Conservation (phyloP, 2,329 filamentous ascomycete species). For the Trichoderma citrinoviride region DNA sequence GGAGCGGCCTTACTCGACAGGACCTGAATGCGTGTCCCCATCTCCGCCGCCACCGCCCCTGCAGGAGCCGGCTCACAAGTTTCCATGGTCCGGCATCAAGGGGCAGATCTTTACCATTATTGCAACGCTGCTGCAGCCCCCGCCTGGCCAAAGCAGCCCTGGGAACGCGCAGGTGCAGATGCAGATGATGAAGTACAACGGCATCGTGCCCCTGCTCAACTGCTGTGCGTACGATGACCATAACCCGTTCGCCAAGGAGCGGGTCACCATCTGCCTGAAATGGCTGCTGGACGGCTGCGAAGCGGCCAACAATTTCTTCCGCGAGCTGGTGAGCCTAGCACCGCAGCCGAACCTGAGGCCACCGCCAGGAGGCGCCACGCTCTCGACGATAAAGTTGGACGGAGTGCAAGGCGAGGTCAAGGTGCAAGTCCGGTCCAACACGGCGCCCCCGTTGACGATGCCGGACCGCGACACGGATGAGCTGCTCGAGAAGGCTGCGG, state of each 20-base stretch:
- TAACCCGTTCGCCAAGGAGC: slow-evolving; percentile 91
- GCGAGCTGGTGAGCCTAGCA: slow-evolving; percentile 55
- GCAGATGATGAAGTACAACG: slow-evolving; percentile 80
- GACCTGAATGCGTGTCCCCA: slow-evolving; percentile 30
- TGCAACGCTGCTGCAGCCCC: slow-evolving; percentile 84
- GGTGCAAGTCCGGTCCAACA: slow-evolving; percentile 48
- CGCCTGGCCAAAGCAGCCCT: slow-evolving; percentile 56
- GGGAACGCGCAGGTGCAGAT: slow-evolving; percentile 76
- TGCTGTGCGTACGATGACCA: slow-evolving; percentile 90
- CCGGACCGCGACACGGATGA: slow-evolving; percentile 31
- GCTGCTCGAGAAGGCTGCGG: slow-evolving; percentile 44
- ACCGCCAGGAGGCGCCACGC: slow-evolving; percentile 36
- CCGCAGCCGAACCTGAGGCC: slow-evolving; percentile 41
- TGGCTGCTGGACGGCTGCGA: slow-evolving; percentile 74
- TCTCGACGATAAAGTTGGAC: slow-evolving; percentile 51
- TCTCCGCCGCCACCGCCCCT: slow-evolving; percentile 46
- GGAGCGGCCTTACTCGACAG: slow-evolving; percentile 60
- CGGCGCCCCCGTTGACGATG: slow-evolving; percentile 27
- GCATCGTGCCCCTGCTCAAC: slow-evolving; percentile 82
- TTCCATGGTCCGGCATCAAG: slow-evolving; percentile 74
- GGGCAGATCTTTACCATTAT: slow-evolving; percentile 89
- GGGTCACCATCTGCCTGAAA: slow-evolving; percentile 84
- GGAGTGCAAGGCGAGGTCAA: slow-evolving; percentile 57
- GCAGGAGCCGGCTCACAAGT: slow-evolving; percentile 63
- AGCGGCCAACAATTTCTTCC: slow-evolving; percentile 69